Base-by-base conservation (phyloP, 192 early-diverging fungal species). In the Coemansia sp. region DNA sequence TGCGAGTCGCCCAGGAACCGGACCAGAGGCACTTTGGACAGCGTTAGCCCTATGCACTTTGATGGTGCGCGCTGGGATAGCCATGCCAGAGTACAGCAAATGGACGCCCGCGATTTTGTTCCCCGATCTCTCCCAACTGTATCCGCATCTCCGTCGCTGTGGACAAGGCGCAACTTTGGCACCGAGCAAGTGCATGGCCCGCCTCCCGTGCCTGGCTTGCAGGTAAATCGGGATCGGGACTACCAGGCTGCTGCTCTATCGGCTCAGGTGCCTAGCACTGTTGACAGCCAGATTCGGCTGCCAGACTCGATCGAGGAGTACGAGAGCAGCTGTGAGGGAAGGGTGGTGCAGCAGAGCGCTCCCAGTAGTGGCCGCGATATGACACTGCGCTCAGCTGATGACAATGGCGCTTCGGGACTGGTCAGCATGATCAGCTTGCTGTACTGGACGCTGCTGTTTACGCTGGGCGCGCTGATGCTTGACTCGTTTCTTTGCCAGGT, bases 391-490 rank as follows among this genome's bases (percentile, higher is more conserved):
- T 13, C 48, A 3, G 48, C 23, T 21, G 28, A 23, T 26, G 43
- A 43, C 21, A 43, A 21, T 45, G 34, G 35, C 23, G 63, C 14
- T 8, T 43, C 66, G n/a, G 74, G 74, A 4, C 60, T 82, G 20
- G 38, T 76, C 35, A 69, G 65, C 47, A 64, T 83, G 61, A 52
- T 73, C 21, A 73, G 64, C 37, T 58, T 83, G 56, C 34, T 83
- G 3, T 83, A 83, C 59, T 83, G 82, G 82, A 83, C 77, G 8
- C 31, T 83, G 56, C 56, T 83, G 38, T 83, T 83, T 21, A 79
- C 82, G 5, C 64, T 83, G 6, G 82, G 82, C 0, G 82, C 71
- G 7, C 68, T 78, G 16, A 75, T 83, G 73, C 82, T 83, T 7
- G 82, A 83, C 66, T 83, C 82, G 20, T 83, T 79, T 41, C 53